Base-by-base conservation (phyloP, 306 rosid genomes). In the Quercus berberidifolia region DNA sequence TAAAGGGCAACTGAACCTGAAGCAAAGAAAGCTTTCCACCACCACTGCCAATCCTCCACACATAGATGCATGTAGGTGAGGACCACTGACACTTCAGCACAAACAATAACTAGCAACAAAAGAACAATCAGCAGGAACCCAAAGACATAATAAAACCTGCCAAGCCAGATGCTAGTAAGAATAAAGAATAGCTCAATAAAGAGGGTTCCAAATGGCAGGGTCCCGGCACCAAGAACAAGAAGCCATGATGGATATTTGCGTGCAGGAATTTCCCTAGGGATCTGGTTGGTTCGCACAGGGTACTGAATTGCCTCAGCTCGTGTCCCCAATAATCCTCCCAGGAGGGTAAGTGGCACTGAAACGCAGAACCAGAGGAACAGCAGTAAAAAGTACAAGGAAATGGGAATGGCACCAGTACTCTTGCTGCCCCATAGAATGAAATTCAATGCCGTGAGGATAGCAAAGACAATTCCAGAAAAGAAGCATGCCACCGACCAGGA, bases 21-120 rank as follows among this genome's bases (percentile, higher is more conserved):
- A 35, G 98, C 98, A 59, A 84, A 94, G 90, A 94, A 94, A 74
- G 98, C 92, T 86, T 94, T 94, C 98, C 98, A 94, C 98, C 98
- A 94, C 98, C 98, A 94, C 54, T 86, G 87, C 97, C 98, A 94
- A 81, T 94, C 98, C 88, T 94, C 98, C 69, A 94, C 98, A 79
- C 98, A 94, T 60, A 94, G 93, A 85, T 94, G 98, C 98, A 94
- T 94, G 80, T 94, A 92, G 43, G 98, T 92, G 82, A 94, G 98
- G 69, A 94, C 98, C 81, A 94, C 97, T 1, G 98, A 94, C 77
- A 94, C 98, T 80, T 92, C 97, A 26, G 98, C 98, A 72, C 98
- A 94, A 68, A 94, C 98, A 51, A 92, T 80, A 46, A 90, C 90
- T 83, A 94, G 90, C 83, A 94, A 55, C 5, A 81, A 69, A 75